Evolutionary conservation across 139 green algal species (phyloP), one percentile per base, ranked within the genome.

Genomic region (Chlorella sp.): DNA sequence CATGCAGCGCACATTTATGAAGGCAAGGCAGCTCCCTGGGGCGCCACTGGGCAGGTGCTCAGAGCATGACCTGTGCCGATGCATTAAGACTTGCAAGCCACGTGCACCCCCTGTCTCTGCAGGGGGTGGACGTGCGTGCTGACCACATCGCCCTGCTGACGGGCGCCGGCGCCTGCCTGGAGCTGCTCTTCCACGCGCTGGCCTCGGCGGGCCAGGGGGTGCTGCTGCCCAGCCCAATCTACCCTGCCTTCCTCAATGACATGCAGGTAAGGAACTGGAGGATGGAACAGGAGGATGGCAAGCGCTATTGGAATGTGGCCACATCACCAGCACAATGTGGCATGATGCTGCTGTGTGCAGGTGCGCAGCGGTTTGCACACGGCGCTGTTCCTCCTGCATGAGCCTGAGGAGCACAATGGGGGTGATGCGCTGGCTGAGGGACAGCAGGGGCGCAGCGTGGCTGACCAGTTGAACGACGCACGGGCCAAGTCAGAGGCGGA

Each of bases 241-340:
- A 95, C 75, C 89, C 90, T 3, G 87, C 89, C 22, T 95, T 95
- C 75, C 82, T 92, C 78, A 89, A 89, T 69, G 90, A 95, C 79
- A 66, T 94, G 6, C 35, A 65, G 69, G 82, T 87, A 31, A 10
- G 70, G 2, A 30, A 55, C 42, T n/a, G n/a, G n/a, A n/a, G n/a
- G n/a, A n/a, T n/a, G n/a, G n/a, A n/a, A n/a, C n/a, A n/a, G n/a
- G n/a, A n/a, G n/a, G n/a, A n/a, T n/a, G n/a, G n/a, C n/a, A n/a
- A n/a, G n/a, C n/a, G n/a, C n/a, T n/a, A n/a, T n/a, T n/a, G n/a
- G n/a, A n/a, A n/a, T n/a, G n/a, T n/a, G n/a, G n/a, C n/a, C n/a
- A n/a, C n/a, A n/a, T n/a, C n/a, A n/a, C n/a, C n/a, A n/a, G n/a
- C n/a, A n/a, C n/a, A n/a, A n/a, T n/a, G n/a, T n/a, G n/a, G n/a